Evolutionary conservation across 2,329 filamentous ascomycete species (phyloP).

Genomic region (Trichoderma cornu-damae): DNA sequence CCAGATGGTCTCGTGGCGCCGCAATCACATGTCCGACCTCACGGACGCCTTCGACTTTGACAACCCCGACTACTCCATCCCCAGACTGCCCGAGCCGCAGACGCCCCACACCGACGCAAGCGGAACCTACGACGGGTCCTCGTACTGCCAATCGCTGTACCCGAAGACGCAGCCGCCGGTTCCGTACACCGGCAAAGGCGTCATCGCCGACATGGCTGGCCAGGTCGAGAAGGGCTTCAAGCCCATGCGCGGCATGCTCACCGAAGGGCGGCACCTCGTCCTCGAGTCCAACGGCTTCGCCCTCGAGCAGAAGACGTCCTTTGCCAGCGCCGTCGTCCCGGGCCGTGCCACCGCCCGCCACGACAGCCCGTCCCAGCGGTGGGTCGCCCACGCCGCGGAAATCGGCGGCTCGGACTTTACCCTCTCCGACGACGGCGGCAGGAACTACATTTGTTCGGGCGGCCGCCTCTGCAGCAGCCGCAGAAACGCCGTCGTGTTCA

Average conservation of each 20-base stretch:
- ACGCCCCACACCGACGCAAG: constrained; percentile 38
- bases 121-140: constrained; percentile 43
- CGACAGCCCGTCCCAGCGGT: constrained; percentile 41
- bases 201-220: constrained; percentile 35
- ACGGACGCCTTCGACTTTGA: constrained; percentile 41
- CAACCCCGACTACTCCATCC: constrained; percentile 46
- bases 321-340: constrained; percentile 20
- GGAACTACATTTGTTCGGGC: constrained; percentile 22
- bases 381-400: constrained; percentile 42
- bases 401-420: constrained; percentile 27
- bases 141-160: constrained; percentile 40
- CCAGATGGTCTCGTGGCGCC: constrained; percentile 31
- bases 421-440: constrained; percentile 25
- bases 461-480: constrained; percentile 1
- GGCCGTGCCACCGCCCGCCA: constrained; percentile 27
- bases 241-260: constrained; percentile 45
- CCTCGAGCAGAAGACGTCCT: constrained; percentile 32
- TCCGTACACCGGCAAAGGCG: constrained; percentile 39
- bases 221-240: constrained; percentile 52
- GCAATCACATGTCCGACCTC: constrained; percentile 33
- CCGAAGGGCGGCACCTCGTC: constrained; percentile 50
- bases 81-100: constrained; percentile 40
- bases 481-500: constrained; percentile 20
- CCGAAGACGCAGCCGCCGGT: constrained; percentile 37
- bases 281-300: constrained; percentile 44